Evolutionary conservation across 1,139 yeast genomes (phyloP), one percentile per base, ranked within the genome.

Genomic region (Scheffersomyces titani): DNA sequence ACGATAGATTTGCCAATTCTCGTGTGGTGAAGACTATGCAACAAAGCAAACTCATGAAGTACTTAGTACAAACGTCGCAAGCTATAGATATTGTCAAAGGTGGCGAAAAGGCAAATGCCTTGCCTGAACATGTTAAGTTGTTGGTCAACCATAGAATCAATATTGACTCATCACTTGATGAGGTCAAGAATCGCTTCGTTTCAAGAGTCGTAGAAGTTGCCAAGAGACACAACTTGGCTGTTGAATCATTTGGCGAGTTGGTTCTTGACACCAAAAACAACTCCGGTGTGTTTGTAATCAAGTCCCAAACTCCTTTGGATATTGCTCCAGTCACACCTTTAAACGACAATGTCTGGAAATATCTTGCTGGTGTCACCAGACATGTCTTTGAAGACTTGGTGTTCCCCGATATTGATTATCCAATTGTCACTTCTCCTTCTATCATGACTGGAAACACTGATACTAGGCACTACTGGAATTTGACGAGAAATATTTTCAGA

Each of bases 361-460:
- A 74, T 54, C 69, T 79, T 57, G 75, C 81, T 5, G 81, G 81
- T 18, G 74, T 73, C 13, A 72, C 78, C n/a, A 73, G 82, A 63
- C 81, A 78, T 59, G 77, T 81, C 48, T 68, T 72, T 55, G 82
- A 80, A 60, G 80, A 77, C 51, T 68, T 76, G 62, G 77, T 77
- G 4, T 70, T 68, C 63, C 72, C 77, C 9, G 71, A 75, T 45
- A 57, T 72, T 44, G 68, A 66, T 13, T 68, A 76, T 49, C 77
- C 84, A 24, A 73, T 87, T 44, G 76, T 89, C 54, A 76, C 85
- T 21, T 75, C 92, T 1, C 96, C 97, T 11, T 76, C 84, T 19
- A 68, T 90, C 53, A 83, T 89, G 85, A 81, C 90, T 5, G 97
- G 90, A 44, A 92, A 91, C 71, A 92, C 97, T 2, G 97, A 92